phyloP scores from a whole-genome alignment of 192 early-diverging fungal genomes.

The Chytriomyces sp. region DNA sequence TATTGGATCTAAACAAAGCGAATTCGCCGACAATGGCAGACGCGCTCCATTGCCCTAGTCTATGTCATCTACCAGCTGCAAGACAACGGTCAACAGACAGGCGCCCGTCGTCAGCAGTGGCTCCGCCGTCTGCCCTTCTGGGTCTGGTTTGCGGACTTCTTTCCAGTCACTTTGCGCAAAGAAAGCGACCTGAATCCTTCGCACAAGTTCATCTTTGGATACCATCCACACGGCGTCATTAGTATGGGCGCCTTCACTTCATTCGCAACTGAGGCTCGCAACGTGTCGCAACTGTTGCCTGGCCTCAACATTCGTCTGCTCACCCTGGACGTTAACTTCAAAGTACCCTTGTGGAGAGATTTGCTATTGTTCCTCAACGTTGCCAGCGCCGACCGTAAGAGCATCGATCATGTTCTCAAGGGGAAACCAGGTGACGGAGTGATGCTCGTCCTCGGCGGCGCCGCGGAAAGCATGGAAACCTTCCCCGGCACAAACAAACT shows the following conservation, averaged over 20 bases:
- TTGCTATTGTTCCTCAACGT: slow-evolving; percentile 57
- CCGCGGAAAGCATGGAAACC: slow-evolving; percentile 36
- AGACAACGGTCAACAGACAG: slow-evolving; percentile 72
- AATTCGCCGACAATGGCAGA: background rate
- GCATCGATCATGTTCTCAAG: slow-evolving; percentile 65
- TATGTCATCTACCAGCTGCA: slow-evolving; percentile 73
- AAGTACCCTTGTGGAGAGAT: slow-evolving; percentile 53
- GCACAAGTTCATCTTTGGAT: slow-evolving; percentile 80
- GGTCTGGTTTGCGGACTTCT: slow-evolving; percentile 74
- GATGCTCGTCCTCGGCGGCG: slow-evolving; percentile 46
- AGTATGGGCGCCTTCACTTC: background rate
- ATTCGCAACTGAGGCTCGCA: slow-evolving; percentile 18
- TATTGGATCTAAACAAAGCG: too few species aligned
- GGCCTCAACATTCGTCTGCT: slow-evolving; percentile 30
- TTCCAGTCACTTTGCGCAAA: slow-evolving; percentile 73
- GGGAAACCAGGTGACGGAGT: slow-evolving; percentile 29
- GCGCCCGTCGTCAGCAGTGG: slow-evolving; percentile 62
- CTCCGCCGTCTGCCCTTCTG: slow-evolving; percentile 60
- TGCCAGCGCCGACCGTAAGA: slow-evolving; percentile 75
- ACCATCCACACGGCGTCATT: slow-evolving; percentile 74
- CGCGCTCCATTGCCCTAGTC: slow-evolving; percentile 37
- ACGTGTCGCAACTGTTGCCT: slow-evolving; percentile 30
- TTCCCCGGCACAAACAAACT: slow-evolving; percentile 49
- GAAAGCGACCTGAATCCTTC: slow-evolving; percentile 74
- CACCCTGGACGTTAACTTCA: slow-evolving; percentile 38